Conservation (phyloP, 2,329 filamentous ascomycete species). For the Cladosporium cucumerinum region DNA sequence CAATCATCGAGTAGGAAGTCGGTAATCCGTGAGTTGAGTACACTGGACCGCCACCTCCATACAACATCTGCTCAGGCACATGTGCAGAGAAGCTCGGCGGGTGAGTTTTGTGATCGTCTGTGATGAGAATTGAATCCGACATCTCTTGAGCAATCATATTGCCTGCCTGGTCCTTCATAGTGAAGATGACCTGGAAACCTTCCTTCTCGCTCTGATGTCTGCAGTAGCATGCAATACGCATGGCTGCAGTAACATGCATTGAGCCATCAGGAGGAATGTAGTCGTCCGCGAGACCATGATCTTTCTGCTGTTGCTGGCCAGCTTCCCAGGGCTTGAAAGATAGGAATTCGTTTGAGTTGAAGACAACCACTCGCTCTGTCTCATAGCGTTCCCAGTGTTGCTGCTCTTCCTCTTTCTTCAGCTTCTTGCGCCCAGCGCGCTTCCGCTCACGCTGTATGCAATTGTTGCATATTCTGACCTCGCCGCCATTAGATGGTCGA, state of each 20-base stretch:
- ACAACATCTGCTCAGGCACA: conserved; percentile 15
- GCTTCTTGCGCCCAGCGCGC: conserved; percentile 85
- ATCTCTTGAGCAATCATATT: conserved; percentile 79
- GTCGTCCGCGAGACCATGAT: conserved; percentile 20
- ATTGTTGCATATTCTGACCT: conserved; percentile 86
- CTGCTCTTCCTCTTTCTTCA: conserved; percentile 89
- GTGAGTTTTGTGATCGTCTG: conserved; percentile 94
- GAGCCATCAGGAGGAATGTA: conserved; percentile 52
- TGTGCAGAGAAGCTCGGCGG: conserved; percentile 30
- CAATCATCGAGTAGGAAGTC: conserved; percentile 40
- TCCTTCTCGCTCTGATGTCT: conserved; percentile 91
- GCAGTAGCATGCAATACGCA: conserved; percentile 97
- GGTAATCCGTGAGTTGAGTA: conserved; percentile 25
- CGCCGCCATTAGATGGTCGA: conserved; percentile 81
- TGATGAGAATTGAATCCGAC: conserved; percentile 89
- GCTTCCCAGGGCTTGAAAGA: conserved; percentile 66
- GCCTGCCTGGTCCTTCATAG: conserved; percentile 76
- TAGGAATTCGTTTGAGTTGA: conserved; percentile 84
- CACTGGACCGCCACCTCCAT: conserved; percentile 8
- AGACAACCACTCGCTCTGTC: conserved; percentile 77
- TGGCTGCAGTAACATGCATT: conserved; percentile 78
- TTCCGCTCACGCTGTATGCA: conserved; percentile 91
- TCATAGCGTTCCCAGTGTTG: conserved; percentile 81
- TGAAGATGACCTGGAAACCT: conserved; percentile 92
- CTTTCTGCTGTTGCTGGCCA: conserved; percentile 27